Percentiles rank a stretch among this genome's conserved stretches.
These are phyloP conservation scores for Lachnellula hyalina DNA, from an alignment of 2,329 filamentous ascomycete species.

Conservation along the genomic window DNA sequence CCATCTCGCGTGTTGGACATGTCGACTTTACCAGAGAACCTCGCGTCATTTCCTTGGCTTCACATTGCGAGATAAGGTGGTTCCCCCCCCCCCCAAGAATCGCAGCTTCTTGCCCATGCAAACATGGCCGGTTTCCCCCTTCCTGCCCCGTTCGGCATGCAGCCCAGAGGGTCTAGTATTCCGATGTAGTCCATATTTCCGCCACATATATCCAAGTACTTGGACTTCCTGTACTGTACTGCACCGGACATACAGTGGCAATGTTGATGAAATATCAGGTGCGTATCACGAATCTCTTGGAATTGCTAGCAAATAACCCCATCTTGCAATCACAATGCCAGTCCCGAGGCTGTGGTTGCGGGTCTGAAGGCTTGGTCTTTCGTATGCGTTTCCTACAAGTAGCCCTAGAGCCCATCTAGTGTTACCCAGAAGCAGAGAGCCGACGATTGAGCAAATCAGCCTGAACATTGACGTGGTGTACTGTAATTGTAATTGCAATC, in stretches of 20 bases:
- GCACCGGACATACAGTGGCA: neutral
- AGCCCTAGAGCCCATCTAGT: neutral
- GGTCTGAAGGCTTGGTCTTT: neutral
- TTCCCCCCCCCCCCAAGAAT: too few relatives aligned
- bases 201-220: neutral
- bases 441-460: neutral
- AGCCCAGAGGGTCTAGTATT: too few relatives aligned
- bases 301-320: neutral
- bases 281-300: conserved; percentile 4
- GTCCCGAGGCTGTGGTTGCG: neutral
- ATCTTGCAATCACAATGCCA: neutral
- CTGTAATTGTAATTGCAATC: neutral
- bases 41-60: neutral
- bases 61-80: neutral
- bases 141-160: too few relatives aligned
- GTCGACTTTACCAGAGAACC: neutral
- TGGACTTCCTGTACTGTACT: neutral
- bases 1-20: neutral
- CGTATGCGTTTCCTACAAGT: neutral
- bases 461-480: neutral
- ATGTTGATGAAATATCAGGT: conserved; percentile 8
- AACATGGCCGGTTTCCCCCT: too few relatives aligned
- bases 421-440: neutral
- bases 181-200: neutral
- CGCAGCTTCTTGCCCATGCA: too few relatives aligned